Evolutionary conservation across 2,329 filamentous ascomycete genomes (phyloP).

Genomic region (Fusarium dlaminii): DNA sequence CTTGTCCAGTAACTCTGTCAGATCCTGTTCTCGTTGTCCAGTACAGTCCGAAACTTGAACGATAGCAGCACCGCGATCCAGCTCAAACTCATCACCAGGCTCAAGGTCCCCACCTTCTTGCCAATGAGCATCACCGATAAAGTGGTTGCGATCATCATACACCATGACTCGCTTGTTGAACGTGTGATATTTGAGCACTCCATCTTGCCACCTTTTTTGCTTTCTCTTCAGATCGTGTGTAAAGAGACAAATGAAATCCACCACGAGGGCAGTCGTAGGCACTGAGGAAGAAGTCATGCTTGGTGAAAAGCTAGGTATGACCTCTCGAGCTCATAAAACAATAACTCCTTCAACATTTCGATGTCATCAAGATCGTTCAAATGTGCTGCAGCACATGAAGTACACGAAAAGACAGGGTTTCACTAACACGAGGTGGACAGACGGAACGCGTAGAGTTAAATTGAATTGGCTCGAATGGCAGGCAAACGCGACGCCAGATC

Average conservation of each 20-base stretch:
- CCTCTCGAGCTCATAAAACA: not conserved
- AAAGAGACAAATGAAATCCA: constrained; percentile 87
- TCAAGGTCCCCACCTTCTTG: constrained; percentile 72
- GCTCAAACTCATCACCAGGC: constrained; percentile 82
- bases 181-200: constrained; percentile 83
- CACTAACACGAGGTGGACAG: not conserved
- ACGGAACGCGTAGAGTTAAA: constrained; percentile 17
- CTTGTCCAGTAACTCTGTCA: constrained; percentile 79
- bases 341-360: constrained; percentile 5
- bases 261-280: constrained; percentile 71
- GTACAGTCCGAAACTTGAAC: constrained; percentile 83
- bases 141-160: constrained; percentile 82
- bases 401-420: not conserved
- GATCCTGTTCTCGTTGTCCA: constrained; percentile 79
- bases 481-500: constrained; percentile 32
- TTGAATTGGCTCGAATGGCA: not conserved
- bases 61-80: constrained; percentile 79
- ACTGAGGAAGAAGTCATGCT: constrained; percentile 26
- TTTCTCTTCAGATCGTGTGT: constrained; percentile 87
- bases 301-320: not conserved
- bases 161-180: constrained; percentile 95
- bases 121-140: constrained; percentile 87
- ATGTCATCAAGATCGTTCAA: not conserved
- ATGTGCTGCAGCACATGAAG: not conserved
- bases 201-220: constrained; percentile 94